Conservation (phyloP, 768 basidiomycete genomes). For the Sporobolomyces pararoseus region DNA sequence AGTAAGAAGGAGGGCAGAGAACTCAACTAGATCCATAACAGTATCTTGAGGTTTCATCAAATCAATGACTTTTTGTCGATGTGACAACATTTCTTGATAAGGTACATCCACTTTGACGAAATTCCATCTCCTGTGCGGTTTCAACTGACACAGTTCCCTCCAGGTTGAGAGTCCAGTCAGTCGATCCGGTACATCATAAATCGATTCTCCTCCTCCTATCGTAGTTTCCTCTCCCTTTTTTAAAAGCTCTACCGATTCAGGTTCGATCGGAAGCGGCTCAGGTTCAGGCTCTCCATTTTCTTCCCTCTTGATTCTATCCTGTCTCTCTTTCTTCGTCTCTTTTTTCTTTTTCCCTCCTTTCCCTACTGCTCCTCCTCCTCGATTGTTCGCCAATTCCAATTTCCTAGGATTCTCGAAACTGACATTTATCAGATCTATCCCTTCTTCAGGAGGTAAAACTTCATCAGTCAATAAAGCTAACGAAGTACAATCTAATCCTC, state of each 20-base stretch:
- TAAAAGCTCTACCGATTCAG: too few species aligned
- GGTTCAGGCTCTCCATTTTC: slow-evolving; percentile 38
- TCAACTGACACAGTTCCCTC: slow-evolving; percentile 69
- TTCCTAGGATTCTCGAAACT: slow-evolving; percentile 77
- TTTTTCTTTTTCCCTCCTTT: slow-evolving; percentile 49
- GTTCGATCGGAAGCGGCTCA: too few species aligned
- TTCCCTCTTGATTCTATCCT: slow-evolving; percentile 45
- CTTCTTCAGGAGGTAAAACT: slow-evolving; percentile 50
- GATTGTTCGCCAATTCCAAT: too few species aligned
- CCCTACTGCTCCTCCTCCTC: slow-evolving; percentile 56
- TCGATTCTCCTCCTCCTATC: too few species aligned
- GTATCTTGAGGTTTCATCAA: slow-evolving; percentile 75
- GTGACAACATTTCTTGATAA: slow-evolving; percentile 58
- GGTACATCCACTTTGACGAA: slow-evolving; percentile 87
- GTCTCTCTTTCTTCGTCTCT: slow-evolving; percentile 49
- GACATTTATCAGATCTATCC: slow-evolving; percentile 44
- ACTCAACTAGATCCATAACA: slow-evolving; percentile 82
- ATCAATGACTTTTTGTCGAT: slow-evolving; percentile 65
- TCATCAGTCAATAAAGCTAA: slow-evolving; percentile 73
- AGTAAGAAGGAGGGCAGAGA: too few species aligned
- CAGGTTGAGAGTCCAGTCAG: slow-evolving; percentile 72
- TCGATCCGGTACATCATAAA: slow-evolving; percentile 84
- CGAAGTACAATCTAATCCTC: slow-evolving; percentile 88
- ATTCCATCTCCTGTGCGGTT: slow-evolving; percentile 79
- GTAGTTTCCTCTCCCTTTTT: too few species aligned